Base-by-base conservation (phyloP, 1,284 basidiomycete species). In the Malassezia slooffiae region DNA sequence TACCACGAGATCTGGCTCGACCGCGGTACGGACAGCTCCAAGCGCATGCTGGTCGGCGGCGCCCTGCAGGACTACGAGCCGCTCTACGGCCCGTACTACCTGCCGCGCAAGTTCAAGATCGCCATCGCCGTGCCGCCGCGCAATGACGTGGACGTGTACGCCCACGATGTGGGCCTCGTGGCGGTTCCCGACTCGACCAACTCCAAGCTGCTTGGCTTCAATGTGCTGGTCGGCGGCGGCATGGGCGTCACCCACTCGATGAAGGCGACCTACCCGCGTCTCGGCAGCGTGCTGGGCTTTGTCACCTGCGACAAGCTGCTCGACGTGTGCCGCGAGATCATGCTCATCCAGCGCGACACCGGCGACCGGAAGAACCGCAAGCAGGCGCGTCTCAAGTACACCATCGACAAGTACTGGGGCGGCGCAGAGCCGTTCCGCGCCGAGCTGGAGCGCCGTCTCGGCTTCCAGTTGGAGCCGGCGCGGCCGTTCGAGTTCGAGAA, bases 1-100 rank as follows among this genome's bases (percentile, higher is more conserved):
- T 97, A 99, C 72, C 89, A 95, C 70, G 93, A 97, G 74, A 96
- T 97, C 59, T 97, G 93, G 91, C 76, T 96, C 40, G 88, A 96
- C 75, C 57, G 64, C 55, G 51, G 51, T 44, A 67, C 66, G 26
- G 66, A 69, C 50, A 58, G 54, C 48, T 57, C 55, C 44, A 65
- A 65, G 51, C 90, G 93, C 75, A 74, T 90, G 55, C 81, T 96
- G 26, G 84, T 82, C 15, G 88, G 87, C 20, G 87, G 87, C 32
- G 86, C 87, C 1, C 71, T 93, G 52, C 82, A 87, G 71, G 93
- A 97, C 72, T 79, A 85, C 56, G 91, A 99, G 73, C 91, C 93
- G 1, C 73, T 96, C 13, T 99, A 97, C 70, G 93, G 93, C 34
- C 83, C 88, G 59, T 91, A 88, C 73, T 97, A 99, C 73, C 76